Evolutionary conservation across 257 asterid species (phyloP).

Genomic region (Solanum sparsipilum): DNA sequence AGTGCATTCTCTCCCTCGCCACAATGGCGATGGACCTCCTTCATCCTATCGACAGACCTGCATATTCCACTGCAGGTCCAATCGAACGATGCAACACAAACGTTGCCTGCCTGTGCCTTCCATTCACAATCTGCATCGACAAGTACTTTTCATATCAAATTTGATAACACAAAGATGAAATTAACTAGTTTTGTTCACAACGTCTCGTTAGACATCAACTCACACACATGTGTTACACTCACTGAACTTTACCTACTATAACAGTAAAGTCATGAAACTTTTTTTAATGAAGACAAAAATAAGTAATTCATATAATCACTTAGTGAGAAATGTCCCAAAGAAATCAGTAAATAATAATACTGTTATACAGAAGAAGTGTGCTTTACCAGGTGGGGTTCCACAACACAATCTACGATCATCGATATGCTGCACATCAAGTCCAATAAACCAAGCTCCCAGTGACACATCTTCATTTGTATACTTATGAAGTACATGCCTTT

Average conservation of each 20-base stretch:
- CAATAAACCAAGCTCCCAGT: slow-evolving; percentile 87
- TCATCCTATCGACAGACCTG: slow-evolving; percentile 61
- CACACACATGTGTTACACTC: not conserved
- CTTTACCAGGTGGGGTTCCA: slow-evolving; percentile 81
- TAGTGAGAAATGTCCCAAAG: not conserved
- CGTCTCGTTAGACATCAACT: not conserved
- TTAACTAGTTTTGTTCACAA: not conserved
- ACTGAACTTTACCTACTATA: not conserved
- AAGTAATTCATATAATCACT: not conserved
- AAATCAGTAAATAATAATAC: not conserved
- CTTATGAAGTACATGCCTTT: slow-evolving; percentile 81
- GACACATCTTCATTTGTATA: slow-evolving; percentile 92
- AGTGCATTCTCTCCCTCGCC: slow-evolving; percentile 67
- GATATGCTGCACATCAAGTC: slow-evolving; percentile 71
- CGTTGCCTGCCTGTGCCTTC: slow-evolving; percentile 90
- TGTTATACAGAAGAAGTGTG: not conserved
- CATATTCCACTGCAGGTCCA: slow-evolving; percentile 94
- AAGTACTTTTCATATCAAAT: not conserved
- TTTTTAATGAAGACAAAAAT: not conserved
- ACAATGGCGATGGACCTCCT: slow-evolving; percentile 72
- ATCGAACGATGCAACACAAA: slow-evolving; percentile 73
- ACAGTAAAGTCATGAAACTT: not conserved
- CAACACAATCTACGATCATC: slow-evolving; percentile 89
- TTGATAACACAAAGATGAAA: not conserved
- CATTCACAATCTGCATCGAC: slow-evolving; percentile 61